Conservation (phyloP, 2,329 filamentous ascomycete genomes). For the Hymenoscyphus occultus region DNA sequence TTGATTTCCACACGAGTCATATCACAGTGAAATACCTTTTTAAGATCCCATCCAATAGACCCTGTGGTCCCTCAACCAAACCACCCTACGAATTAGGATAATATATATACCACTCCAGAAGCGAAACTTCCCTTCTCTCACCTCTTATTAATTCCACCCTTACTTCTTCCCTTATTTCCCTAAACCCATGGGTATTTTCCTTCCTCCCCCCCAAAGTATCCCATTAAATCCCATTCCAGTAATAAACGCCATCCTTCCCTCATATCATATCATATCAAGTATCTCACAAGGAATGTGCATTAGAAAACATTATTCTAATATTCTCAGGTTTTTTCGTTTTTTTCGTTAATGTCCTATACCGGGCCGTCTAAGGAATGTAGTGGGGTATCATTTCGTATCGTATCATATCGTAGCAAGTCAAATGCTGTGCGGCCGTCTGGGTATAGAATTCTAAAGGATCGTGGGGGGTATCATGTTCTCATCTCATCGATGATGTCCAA, state of each 20-base stretch:
- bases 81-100: not conserved
- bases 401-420: not conserved
- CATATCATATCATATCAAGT: not conserved
- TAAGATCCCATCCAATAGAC: not conserved
- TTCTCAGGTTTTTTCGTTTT: not conserved
- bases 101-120: not conserved
- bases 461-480: not conserved
- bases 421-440: not conserved
- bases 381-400: not conserved
- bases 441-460: constrained; percentile 1
- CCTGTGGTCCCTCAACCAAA: not conserved
- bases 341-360: not conserved
- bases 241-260: not conserved
- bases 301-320: not conserved
- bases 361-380: not conserved
- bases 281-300: not conserved
- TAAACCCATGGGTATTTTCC: not conserved
- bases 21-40: not conserved
- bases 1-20: not conserved
- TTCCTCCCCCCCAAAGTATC: not conserved
- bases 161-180: too few species aligned
- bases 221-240: not conserved
- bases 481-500: not conserved
- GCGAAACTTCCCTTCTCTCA: not conserved
- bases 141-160: not conserved